Conservation (phyloP, 306 rosid genomes). For the Pachyrhizus erosus region DNA sequence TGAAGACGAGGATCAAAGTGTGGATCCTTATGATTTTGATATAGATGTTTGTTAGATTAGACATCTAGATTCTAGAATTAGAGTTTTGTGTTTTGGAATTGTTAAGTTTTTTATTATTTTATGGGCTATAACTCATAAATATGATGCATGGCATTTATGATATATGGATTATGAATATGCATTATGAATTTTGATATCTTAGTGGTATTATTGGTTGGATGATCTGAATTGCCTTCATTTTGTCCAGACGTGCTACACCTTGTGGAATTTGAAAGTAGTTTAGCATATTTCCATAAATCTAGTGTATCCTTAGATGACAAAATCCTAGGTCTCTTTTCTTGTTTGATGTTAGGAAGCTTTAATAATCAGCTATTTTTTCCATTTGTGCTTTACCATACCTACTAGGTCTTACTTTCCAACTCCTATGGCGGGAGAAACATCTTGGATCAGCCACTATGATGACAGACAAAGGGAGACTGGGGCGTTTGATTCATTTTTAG, state of each 20-base stretch:
- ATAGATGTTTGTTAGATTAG: background rate
- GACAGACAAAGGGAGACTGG: conserved; percentile 51
- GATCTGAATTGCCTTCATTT: background rate
- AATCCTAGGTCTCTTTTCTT: background rate
- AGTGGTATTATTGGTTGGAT: background rate
- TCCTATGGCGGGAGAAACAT: conserved; percentile 76
- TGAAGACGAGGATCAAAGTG: background rate
- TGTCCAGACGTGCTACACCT: conserved; percentile 21
- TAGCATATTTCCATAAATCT: conserved; percentile 29
- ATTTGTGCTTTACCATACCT: background rate
- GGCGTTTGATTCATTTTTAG: conserved; percentile 57
- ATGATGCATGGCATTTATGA: background rate
- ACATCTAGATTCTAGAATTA: background rate
- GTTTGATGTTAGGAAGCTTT: conserved; percentile 16
- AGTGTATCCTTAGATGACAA: conserved; percentile 27
- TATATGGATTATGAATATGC: background rate
- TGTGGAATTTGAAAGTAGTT: conserved; percentile 15
- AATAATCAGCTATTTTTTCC: background rate
- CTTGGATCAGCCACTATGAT: conserved; percentile 71
- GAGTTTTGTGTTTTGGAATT: background rate
- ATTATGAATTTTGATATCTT: background rate
- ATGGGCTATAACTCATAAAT: background rate
- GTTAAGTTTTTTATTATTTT: background rate
- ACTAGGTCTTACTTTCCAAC: conserved; percentile 45
- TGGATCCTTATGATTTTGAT: background rate